phyloP scores from a whole-genome alignment of 2,329 filamentous ascomycete species.

The Aspergillus terreus region DNA sequence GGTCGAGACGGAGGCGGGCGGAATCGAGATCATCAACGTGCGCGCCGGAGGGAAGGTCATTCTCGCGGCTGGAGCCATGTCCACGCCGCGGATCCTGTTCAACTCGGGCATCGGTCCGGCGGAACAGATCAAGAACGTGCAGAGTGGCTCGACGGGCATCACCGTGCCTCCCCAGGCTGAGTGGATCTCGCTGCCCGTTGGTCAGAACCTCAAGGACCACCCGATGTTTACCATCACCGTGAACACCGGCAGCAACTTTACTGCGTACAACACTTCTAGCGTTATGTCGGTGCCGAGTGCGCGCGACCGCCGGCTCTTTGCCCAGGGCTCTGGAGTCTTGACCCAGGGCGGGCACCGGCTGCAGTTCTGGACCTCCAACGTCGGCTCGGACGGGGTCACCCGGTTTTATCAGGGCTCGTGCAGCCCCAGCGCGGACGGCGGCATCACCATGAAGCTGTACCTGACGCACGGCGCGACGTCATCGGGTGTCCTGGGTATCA shows the following conservation, averaged over 20 bases:
- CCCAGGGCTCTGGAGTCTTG: slow-evolving; percentile 11
- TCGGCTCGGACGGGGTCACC: slow-evolving; percentile 14
- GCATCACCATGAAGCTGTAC: slow-evolving; percentile 18
- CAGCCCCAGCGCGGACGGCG: slow-evolving; percentile 7
- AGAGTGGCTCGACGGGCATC: slow-evolving; percentile 40
- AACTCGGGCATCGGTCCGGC: slow-evolving; percentile 64
- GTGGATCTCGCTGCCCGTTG: slow-evolving; percentile 50
- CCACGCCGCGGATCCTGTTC: slow-evolving; percentile 64
- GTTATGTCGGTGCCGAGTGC: slow-evolving; percentile 8
- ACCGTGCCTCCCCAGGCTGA: slow-evolving; percentile 36
- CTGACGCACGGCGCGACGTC: slow-evolving; percentile 20
- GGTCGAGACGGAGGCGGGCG: slow-evolving; percentile 11
- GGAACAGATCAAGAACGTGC: slow-evolving; percentile 43
- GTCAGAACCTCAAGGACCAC: slow-evolving; percentile 46
- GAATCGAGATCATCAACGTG: slow-evolving; percentile 60
- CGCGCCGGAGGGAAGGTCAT: slow-evolving; percentile 63
- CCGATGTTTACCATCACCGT: slow-evolving; percentile 17
- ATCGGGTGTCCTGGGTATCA: slow-evolving; percentile 14
- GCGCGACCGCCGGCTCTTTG: slow-evolving; percentile 7
- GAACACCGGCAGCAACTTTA: slow-evolving; percentile 17
- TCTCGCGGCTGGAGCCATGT: slow-evolving; percentile 64
- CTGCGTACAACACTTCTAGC: slow-evolving; percentile 14
- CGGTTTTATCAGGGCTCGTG: slow-evolving; percentile 21
- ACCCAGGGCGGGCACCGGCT: slow-evolving; percentile 18
- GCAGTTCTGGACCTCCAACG: slow-evolving; percentile 21